phyloP scores from a whole-genome alignment of 257 asterid genomes.

The Vinca minor region DNA sequence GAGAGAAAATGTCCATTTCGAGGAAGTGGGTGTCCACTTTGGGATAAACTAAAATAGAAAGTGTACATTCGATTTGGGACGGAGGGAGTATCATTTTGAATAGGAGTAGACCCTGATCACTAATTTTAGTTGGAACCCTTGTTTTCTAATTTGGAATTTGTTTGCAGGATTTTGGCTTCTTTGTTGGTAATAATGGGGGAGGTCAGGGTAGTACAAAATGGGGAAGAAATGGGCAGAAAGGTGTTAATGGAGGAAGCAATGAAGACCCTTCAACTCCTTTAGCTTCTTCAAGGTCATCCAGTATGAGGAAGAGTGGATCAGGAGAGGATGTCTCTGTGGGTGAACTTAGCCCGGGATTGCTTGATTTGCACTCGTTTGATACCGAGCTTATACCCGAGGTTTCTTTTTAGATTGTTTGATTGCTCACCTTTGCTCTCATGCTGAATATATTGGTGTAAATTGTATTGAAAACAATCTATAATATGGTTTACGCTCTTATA shows the following conservation, averaged over 20 bases:
- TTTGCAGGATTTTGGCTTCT: conserved; percentile 29
- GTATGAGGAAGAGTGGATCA: conserved; percentile 19
- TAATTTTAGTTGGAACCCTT: neutral
- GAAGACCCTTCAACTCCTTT: conserved; percentile 17
- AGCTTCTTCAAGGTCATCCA: conserved; percentile 13
- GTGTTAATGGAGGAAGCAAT: conserved; percentile 16
- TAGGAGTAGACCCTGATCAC: neutral
- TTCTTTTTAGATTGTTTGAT: too few species aligned
- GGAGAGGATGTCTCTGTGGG: conserved; percentile 14
- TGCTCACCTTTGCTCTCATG: conserved; percentile 4
- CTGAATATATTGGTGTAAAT: neutral
- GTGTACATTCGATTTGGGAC: too few species aligned
- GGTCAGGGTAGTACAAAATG: too few species aligned
- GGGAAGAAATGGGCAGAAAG: too few species aligned
- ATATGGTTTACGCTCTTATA: too few species aligned
- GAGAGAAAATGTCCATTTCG: too few species aligned
- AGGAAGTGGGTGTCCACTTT: too few species aligned
- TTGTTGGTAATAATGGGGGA: conserved; percentile 15
- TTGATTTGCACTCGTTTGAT: conserved; percentile 32
- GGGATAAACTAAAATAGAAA: too few species aligned
- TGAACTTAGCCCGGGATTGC: conserved; percentile 31
- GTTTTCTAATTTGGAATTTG: neutral
- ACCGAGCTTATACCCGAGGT: conserved; percentile 33
- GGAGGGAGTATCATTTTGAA: neutral
- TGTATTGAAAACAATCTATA: too few species aligned